phyloP scores from a whole-genome alignment of 2,329 filamentous ascomycete genomes.

The Immersiporthe knoxdaviesiana region DNA sequence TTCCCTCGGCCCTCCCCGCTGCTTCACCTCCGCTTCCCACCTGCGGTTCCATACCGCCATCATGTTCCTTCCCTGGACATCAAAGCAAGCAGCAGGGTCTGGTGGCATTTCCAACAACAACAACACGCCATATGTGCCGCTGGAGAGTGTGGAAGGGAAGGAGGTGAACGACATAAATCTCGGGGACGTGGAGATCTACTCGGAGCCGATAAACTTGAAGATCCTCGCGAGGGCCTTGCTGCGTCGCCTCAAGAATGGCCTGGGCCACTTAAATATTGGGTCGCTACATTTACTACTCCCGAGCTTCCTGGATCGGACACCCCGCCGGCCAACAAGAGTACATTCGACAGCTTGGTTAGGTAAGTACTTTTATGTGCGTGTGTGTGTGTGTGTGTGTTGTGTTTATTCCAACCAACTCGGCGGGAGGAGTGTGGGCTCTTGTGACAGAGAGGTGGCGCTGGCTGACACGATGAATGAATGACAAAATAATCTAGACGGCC shows the following conservation, averaged over 20 bases:
- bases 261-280: not conserved
- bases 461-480: not conserved
- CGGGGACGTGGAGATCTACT: slow-evolving; percentile 1
- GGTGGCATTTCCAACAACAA: not conserved
- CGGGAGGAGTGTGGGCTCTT: not conserved
- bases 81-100: not conserved
- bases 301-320: slow-evolving; percentile 21
- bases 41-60: not conserved
- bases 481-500: slow-evolving; percentile 31
- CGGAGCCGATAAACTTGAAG: not conserved
- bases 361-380: slow-evolving; percentile 1
- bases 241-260: not conserved
- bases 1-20: not conserved
- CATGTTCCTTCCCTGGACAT: not conserved
- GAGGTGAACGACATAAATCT: not conserved
- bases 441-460: not conserved
- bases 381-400: not conserved
- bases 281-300: slow-evolving; percentile 11
- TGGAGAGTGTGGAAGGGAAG: slow-evolving; percentile 18
- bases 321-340: slow-evolving; percentile 18
- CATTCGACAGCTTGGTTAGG: slow-evolving; percentile 30
- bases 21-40: not conserved
- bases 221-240: not conserved
- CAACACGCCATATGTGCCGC: slow-evolving; percentile 7
- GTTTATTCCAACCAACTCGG: not conserved